phyloP scores from a whole-genome alignment of 208 protist genomes.

The Leishmania lainsoni region DNA sequence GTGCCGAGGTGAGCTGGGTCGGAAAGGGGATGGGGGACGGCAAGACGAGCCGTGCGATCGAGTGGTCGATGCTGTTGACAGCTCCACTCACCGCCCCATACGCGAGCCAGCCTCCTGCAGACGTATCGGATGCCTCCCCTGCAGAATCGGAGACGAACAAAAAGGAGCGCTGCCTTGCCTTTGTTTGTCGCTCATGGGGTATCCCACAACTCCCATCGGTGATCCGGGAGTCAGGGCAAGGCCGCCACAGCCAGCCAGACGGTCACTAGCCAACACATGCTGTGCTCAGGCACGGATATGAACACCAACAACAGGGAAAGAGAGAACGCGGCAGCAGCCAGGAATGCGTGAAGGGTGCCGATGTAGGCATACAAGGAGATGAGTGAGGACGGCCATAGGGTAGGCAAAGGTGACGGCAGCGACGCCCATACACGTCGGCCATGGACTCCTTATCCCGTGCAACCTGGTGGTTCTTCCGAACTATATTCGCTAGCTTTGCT shows the following conservation, averaged over 20 bases:
- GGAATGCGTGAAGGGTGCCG: neutral
- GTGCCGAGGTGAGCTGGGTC: neutral
- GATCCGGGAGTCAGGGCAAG: neutral
- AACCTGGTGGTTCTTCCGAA: neutral
- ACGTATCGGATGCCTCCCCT: neutral
- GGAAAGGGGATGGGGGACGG: neutral
- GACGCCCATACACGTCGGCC: neutral
- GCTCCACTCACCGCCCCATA: neutral
- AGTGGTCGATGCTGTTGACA: neutral
- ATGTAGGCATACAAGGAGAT: neutral
- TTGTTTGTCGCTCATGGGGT: neutral
- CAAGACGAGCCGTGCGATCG: neutral
- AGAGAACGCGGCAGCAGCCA: neutral
- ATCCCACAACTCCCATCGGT: neutral
- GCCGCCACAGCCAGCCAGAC: neutral
- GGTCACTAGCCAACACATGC: neutral
- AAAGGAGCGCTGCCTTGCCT: neutral
- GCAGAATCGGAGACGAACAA: neutral
- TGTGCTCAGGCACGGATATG: neutral
- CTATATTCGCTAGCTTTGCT: neutral
- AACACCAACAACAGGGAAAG: neutral
- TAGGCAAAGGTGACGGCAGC: neutral
- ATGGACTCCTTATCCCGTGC: neutral
- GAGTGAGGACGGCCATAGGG: neutral
- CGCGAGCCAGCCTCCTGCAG: neutral